Conservation (phyloP, 495 filamentous ascomycete genomes). For the Mytilinidion resinicola region DNA sequence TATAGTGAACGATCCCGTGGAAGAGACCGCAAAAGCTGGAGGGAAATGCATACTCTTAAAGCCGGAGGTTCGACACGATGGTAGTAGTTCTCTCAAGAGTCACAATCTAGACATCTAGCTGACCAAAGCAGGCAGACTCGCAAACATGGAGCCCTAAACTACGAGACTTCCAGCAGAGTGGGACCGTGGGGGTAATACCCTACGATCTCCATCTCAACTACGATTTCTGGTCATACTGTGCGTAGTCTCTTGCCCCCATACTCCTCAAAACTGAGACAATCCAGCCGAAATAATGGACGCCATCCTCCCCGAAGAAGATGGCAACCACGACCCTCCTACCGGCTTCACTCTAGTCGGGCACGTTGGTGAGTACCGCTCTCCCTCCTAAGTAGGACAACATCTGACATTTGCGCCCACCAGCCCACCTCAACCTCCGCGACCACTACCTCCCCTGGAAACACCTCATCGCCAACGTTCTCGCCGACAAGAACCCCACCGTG, state of each 20-base stretch:
- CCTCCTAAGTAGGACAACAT: background rate
- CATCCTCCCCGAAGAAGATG: slow-evolving; percentile 46
- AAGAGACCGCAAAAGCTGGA: slow-evolving; percentile 44
- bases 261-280: background rate
- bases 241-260: slow-evolving; percentile 15
- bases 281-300: slow-evolving; percentile 74
- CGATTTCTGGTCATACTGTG: slow-evolving; percentile 79
- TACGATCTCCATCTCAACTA: slow-evolving; percentile 75
- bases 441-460: slow-evolving; percentile 74
- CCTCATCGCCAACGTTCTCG: slow-evolving; percentile 72
- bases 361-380: slow-evolving; percentile 53
- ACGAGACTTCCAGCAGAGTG: slow-evolving; percentile 58
- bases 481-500: slow-evolving; percentile 78
- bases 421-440: slow-evolving; percentile 84
- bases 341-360: slow-evolving; percentile 87
- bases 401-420: slow-evolving; percentile 30
- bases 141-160: slow-evolving; percentile 67
- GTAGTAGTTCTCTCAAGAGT: slow-evolving; percentile 38
- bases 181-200: slow-evolving; percentile 61
- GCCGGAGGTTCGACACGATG: slow-evolving; percentile 60
- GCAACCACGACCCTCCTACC: slow-evolving; percentile 69
- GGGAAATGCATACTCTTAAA: slow-evolving; percentile 69
- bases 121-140: slow-evolving; percentile 48
- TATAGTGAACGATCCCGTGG: slow-evolving; percentile 47
- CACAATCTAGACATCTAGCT: slow-evolving; percentile 8